These are phyloP conservation scores for Aspergillus sojae DNA, from an alignment of 2,329 filamentous ascomycete species.

Conservation along the genomic window DNA sequence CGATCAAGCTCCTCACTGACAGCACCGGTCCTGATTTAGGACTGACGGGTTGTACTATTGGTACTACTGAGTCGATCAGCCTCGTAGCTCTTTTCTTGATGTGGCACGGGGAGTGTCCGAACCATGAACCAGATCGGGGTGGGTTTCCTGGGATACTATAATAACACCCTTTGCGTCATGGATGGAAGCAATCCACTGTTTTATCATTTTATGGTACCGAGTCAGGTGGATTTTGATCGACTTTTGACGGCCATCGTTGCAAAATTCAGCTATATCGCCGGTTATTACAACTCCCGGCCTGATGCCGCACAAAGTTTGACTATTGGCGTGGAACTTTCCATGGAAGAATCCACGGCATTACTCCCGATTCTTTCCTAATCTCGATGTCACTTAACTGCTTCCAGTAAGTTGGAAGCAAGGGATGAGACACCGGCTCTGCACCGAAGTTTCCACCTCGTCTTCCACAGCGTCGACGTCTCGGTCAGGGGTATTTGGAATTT, in stretches of 20 bases:
- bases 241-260: neutral
- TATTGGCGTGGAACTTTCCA: constrained; percentile 5
- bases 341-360: neutral
- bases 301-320: neutral
- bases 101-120: neutral
- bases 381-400: neutral
- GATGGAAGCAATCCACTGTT: neutral
- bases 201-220: neutral
- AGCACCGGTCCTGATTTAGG: no score
- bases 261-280: neutral
- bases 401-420: neutral
- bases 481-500: neutral
- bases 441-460: neutral
- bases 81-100: neutral
- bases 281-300: neutral
- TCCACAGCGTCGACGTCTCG: neutral
- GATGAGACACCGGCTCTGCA: neutral
- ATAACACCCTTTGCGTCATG: neutral
- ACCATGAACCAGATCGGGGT: neutral
- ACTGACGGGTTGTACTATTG: neutral
- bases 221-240: neutral
- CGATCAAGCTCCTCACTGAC: neutral
- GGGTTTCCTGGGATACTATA: neutral
- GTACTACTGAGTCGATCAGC: neutral
- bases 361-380: neutral